Conservation (phyloP, 192 early-diverging fungal genomes). For the Dissophora ornata region DNA sequence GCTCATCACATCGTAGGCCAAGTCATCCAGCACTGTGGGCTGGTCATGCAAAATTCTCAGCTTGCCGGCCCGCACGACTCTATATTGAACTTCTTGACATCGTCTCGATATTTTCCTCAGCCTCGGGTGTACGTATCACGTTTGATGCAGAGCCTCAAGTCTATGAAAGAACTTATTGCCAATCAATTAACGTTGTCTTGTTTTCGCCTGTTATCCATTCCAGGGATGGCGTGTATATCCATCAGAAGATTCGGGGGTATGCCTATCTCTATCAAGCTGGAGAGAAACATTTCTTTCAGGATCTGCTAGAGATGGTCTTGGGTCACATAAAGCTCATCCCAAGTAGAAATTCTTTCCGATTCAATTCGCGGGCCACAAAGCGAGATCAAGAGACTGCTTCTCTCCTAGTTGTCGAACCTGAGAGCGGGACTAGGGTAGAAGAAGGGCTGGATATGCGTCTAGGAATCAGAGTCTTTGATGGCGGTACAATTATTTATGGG, state of each 20-base stretch:
- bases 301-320: conserved; percentile 18
- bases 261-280: conserved; percentile 32
- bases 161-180: no score
- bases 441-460: not conserved
- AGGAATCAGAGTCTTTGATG: conserved; percentile 4
- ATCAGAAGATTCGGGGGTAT: conserved; percentile 37
- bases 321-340: conserved; percentile 14
- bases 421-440: not conserved
- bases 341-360: not conserved
- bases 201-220: not conserved
- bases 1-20: conserved; percentile 27
- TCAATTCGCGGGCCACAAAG: not conserved
- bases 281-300: conserved; percentile 30
- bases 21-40: conserved; percentile 38
- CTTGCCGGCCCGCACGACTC: conserved; percentile 15
- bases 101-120: conserved; percentile 30
- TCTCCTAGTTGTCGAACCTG: not conserved
- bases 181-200: not conserved
- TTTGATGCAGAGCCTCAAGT: not conserved
- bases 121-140: conserved; percentile 30
- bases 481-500: not conserved
- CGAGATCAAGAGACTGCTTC: not conserved
- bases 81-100: conserved; percentile 32
- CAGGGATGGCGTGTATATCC: conserved; percentile 29
- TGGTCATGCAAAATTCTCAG: conserved; percentile 21